Conservation (phyloP, 2,329 filamentous ascomycete genomes). For the Fusarium temperatum region DNA sequence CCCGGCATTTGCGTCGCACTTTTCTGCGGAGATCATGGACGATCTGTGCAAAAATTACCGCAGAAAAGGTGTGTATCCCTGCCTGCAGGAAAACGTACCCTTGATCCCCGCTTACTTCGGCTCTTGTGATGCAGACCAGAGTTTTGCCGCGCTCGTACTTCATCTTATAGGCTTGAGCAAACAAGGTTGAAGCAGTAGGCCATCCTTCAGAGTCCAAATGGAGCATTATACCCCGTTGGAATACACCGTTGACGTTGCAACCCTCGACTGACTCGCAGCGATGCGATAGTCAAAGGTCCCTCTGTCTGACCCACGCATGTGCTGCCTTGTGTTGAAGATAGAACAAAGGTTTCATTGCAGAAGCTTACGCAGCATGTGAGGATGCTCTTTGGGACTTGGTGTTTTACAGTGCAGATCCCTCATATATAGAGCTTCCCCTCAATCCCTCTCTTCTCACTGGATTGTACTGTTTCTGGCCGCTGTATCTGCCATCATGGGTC, state of each 20-base stretch:
- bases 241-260: constrained; percentile 4
- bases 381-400: background rate
- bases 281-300: background rate
- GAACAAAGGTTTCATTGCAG: constrained; percentile 8
- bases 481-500: constrained; percentile 1
- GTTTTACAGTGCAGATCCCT: background rate
- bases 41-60: constrained; percentile 11
- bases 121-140: background rate
- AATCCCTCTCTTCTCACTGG: background rate
- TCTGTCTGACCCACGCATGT: background rate
- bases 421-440: constrained; percentile 13
- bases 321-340: background rate
- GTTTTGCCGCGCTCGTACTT: constrained; percentile 1
- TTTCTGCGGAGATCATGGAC: background rate
- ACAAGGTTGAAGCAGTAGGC: background rate
- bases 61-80: background rate
- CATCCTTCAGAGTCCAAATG: constrained; percentile 2
- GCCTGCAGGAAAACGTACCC: background rate
- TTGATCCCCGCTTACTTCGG: background rate
- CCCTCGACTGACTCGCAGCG: constrained; percentile 15
- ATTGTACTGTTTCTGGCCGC: background rate
- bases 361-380: constrained; percentile 12
- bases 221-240: constrained; percentile 2
- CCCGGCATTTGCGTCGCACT: background rate
- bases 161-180: background rate